A percentile compares a stretch with the other conserved stretches of the same genome.
Evolutionary conservation across 306 rosid species (phyloP).

Genomic region (Dalbergia cultrata): DNA sequence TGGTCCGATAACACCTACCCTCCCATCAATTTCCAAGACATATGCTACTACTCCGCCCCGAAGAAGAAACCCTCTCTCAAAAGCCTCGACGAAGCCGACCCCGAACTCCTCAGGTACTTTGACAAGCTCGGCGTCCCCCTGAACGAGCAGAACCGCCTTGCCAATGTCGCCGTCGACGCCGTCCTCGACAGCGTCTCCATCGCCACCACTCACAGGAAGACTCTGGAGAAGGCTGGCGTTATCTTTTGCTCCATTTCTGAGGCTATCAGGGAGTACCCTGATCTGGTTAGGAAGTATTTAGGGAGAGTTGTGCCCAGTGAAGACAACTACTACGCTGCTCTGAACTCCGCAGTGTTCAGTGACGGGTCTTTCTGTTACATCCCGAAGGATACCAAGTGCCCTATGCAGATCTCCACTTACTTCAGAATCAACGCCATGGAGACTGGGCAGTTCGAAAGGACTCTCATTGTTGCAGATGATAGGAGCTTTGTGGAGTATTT

Average conservation of each 20-base stretch:
- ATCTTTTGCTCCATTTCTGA: constrained; percentile 85
- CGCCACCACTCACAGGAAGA: constrained; percentile 89
- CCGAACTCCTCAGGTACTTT: constrained; percentile 65
- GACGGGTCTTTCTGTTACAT: constrained; percentile 92
- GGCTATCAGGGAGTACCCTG: constrained; percentile 85
- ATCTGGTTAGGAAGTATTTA: constrained; percentile 69
- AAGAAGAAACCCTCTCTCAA: constrained; percentile 70
- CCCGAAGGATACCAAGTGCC: constrained; percentile 82
- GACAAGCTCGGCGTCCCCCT: constrained; percentile 82
- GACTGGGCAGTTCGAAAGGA: constrained; percentile 95
- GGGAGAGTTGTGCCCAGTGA: constrained; percentile 87
- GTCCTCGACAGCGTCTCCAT: constrained; percentile 91
- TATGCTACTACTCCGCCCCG: constrained; percentile 87
- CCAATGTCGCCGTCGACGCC: constrained; percentile 89
- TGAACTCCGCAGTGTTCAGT: constrained; percentile 88
- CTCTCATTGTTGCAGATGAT: constrained; percentile 88
- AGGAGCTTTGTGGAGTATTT: constrained; percentile 89
- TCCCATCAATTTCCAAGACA: constrained; percentile 68
- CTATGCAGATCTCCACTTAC: constrained; percentile 92
- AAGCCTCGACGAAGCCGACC: constrained; percentile 84
- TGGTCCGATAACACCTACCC: constrained; percentile 89
- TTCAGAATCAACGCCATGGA: constrained; percentile 87
- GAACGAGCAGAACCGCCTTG: constrained; percentile 80
- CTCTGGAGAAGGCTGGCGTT: constrained; percentile 80
- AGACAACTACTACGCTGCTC: constrained; percentile 82